Conservation (phyloP, 176 grass and related monocot species). For the Zea mays region DNA sequence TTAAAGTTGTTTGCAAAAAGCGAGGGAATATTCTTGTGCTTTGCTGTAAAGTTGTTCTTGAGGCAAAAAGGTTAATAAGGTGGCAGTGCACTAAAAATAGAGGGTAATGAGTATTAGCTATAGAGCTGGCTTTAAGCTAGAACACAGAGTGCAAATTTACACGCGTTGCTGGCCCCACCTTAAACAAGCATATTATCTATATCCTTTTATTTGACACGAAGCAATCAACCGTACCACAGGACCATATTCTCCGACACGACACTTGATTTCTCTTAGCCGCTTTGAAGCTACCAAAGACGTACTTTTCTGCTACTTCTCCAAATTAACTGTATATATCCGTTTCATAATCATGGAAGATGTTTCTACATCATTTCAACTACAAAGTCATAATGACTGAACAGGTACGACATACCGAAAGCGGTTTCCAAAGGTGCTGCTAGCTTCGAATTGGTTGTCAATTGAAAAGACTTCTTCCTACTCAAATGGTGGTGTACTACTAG, state of each 20-base stretch:
- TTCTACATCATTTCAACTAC: conserved; percentile 32
- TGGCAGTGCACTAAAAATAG: conserved; percentile 10
- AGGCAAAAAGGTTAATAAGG: conserved; percentile 18
- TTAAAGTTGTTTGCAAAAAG: too few relatives aligned
- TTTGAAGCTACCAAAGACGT: conserved; percentile 16
- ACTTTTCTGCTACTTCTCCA: conserved; percentile 6
- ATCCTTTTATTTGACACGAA: not conserved
- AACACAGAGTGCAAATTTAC: conserved; percentile 17
- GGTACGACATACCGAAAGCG: conserved; percentile 5
- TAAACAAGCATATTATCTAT: conserved; percentile 14
- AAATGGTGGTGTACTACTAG: not conserved
- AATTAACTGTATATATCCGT: conserved; percentile 15
- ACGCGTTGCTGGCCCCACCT: not conserved
- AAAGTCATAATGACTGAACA: conserved; percentile 30
- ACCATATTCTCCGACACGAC: too few relatives aligned
- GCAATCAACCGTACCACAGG: conserved; percentile 15
- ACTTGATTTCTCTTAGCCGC: conserved; percentile 24
- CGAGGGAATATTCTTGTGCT: conserved; percentile 38
- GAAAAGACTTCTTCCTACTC: not conserved
- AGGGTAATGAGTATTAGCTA: conserved; percentile 29
- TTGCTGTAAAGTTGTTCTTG: conserved; percentile 39
- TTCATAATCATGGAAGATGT: conserved; percentile 15
- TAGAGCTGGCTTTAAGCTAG: conserved; percentile 7
- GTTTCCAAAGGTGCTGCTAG: conserved; percentile 21
- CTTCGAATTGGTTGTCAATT: conserved; percentile 21